Base-by-base conservation (phyloP, 306 rosid genomes). In the Potentilla sterilis region DNA sequence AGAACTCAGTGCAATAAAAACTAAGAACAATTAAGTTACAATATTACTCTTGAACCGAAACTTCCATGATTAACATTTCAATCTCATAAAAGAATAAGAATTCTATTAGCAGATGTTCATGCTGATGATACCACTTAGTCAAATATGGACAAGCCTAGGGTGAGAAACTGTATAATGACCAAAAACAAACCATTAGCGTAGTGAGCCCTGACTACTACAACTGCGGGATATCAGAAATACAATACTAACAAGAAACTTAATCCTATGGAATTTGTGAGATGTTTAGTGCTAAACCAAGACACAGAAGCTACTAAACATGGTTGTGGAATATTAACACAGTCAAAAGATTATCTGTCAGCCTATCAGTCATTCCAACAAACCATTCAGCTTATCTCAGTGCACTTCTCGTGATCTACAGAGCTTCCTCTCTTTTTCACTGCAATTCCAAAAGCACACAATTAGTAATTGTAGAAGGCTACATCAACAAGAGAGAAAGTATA, bases 371-470 rank as follows among this genome's bases (percentile, higher is more conserved):
- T 44, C 72, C 85, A 46, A 67, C 18, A 75, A 48, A 69, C n/a
- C 59, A 37, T 70, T 79, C 65, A 78, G 46, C 9, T 84, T 37
- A 74, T 82, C 47, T 73, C 70, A 40, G 47, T 34, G 78, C 77
- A 67, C 68, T 70, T 75, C 84, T 84, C 78, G 65, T 77, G 80
- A 82, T 58, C 84, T 68, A 51, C 72, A 68, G 64, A 19, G 72
- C 24, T 65, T 55, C 82, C 83, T 16, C 64, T 47, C 16, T 37
- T 81, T 82, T 88, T 88, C 48, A 35, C 96, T 90, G 89, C 66
- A 75, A 75, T 64, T 72, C 67, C 42, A 66, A 77, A 52, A 73
- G 55, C 57, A 57, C 48, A 42, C 43, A 3, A 80, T 78, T 68
- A 59, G 40, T 38, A 18, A 81, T 0, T 55, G 16, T 55, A 48